Evolutionary conservation across 305 asterid species (phyloP).

Genomic region (Fraxinus platypoda): DNA sequence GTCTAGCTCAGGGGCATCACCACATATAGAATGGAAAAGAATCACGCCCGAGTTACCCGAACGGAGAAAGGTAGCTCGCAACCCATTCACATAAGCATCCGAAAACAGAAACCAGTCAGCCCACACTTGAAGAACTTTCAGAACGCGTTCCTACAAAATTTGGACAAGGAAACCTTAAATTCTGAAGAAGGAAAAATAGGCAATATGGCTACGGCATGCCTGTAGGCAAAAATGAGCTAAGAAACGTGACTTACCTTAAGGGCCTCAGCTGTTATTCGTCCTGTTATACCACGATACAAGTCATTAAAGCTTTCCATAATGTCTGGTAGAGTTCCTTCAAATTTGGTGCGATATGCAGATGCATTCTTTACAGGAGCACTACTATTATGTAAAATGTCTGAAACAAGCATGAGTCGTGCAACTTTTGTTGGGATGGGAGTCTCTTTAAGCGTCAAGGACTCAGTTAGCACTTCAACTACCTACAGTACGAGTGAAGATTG

Average conservation of each 20-base stretch:
- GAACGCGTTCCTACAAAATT: constrained; percentile 48
- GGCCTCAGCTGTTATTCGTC: constrained; percentile 94
- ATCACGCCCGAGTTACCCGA: constrained; percentile 75
- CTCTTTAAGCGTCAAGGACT: constrained; percentile 94
- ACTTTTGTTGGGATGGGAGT: constrained; percentile 97
- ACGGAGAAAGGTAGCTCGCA: constrained; percentile 89
- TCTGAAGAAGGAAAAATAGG: constrained; percentile 8
- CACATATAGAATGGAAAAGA: constrained; percentile 79
- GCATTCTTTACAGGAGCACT: constrained; percentile 95
- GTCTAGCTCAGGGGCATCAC: constrained; percentile 52
- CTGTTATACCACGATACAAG: constrained; percentile 73
- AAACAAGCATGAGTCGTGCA: constrained; percentile 98
- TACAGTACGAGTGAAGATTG: constrained; percentile 22
- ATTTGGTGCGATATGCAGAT: constrained; percentile 93
- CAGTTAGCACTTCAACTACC: constrained; percentile 97
- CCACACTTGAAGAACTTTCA: constrained; percentile 61
- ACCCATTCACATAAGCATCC: constrained; percentile 73
- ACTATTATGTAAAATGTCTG: constrained; percentile 96
- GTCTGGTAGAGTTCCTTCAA: constrained; percentile 68
- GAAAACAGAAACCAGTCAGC: constrained; percentile 61
- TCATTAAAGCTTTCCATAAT: constrained; percentile 58
- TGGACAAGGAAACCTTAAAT: constrained; percentile 22
- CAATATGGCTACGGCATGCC: neutral
- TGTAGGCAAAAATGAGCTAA: constrained; percentile 1
- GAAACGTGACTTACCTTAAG: constrained; percentile 59